These are phyloP conservation scores for Penicillium paxilli DNA, from an alignment of 495 filamentous ascomycete species.

Conservation along the genomic window DNA sequence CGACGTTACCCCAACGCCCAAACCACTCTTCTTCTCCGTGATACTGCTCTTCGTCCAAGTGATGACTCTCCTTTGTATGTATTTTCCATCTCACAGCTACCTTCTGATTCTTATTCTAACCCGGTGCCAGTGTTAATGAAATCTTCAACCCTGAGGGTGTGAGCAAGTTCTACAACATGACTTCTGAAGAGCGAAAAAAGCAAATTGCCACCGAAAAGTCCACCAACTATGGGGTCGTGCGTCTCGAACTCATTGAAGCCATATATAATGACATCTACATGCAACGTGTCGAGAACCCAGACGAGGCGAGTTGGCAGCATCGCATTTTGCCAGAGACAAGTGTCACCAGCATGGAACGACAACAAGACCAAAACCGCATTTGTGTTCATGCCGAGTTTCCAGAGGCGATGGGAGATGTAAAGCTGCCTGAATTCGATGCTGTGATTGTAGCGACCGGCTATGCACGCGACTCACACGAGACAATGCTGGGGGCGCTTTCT, in stretches of 20 bases:
- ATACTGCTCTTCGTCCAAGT: slow-evolving; percentile 78
- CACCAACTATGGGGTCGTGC: slow-evolving; percentile 94
- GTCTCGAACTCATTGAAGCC: slow-evolving; percentile 79
- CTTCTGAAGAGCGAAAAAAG: slow-evolving; percentile 58
- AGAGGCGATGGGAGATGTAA: slow-evolving; percentile 40
- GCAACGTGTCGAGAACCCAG: slow-evolving; percentile 68
- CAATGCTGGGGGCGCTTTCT: slow-evolving; percentile 64
- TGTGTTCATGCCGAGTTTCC: slow-evolving; percentile 35
- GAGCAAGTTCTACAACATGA: slow-evolving; percentile 66
- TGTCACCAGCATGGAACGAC: slow-evolving; percentile 57
- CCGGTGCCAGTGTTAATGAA: slow-evolving; percentile 74
- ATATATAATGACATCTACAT: slow-evolving; percentile 83
- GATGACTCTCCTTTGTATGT: slow-evolving; percentile 94
- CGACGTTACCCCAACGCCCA: slow-evolving; percentile 75
- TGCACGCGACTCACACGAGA: slow-evolving; percentile 70
- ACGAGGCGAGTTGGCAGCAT: slow-evolving; percentile 75
- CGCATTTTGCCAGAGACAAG: slow-evolving; percentile 70
- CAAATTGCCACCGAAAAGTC: slow-evolving; percentile 64
- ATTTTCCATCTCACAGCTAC: neutral
- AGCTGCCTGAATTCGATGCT: slow-evolving; percentile 70
- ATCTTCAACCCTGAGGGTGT: slow-evolving; percentile 88
- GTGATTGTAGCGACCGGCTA: slow-evolving; percentile 90
- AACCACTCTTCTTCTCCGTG: slow-evolving; percentile 73
- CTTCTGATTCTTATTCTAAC: slow-evolving; percentile 12
- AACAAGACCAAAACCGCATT: slow-evolving; percentile 41